Conservation (phyloP, 2,329 filamentous ascomycete genomes). For the Didymella arachidicola region DNA sequence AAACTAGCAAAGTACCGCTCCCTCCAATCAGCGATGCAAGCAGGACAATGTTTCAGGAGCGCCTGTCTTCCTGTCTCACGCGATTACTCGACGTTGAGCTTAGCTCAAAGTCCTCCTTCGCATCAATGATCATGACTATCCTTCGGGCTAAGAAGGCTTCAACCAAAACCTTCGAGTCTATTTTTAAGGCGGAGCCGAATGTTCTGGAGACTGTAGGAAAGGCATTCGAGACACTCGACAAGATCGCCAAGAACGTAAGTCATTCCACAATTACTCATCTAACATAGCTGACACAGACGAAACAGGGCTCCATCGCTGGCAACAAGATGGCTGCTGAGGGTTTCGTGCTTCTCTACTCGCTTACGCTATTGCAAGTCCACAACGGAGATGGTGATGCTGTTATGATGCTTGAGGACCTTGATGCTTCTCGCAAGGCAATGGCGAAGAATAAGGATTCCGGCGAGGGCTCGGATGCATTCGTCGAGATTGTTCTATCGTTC, state of each 20-base stretch:
- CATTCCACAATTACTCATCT: background rate
- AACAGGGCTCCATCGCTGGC: constrained; percentile 36
- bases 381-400: constrained; percentile 88
- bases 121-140: constrained; percentile 40
- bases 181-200: constrained; percentile 58
- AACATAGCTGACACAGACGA: constrained; percentile 18
- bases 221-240: constrained; percentile 43
- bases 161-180: constrained; percentile 51
- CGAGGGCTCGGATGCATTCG: constrained; percentile 57
- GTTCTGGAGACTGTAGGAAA: constrained; percentile 51
- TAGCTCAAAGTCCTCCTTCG: constrained; percentile 36
- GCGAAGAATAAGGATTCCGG: constrained; percentile 52
- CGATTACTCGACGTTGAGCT: constrained; percentile 53
- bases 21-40: constrained; percentile 58
- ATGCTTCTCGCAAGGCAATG: constrained; percentile 72
- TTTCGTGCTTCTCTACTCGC: constrained; percentile 80
- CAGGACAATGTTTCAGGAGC: constrained; percentile 61
- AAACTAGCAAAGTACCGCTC: constrained; percentile 49
- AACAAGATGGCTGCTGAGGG: constrained; percentile 62
- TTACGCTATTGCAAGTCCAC: constrained; percentile 88
- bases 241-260: constrained; percentile 38
- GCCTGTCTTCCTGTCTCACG: constrained; percentile 63
- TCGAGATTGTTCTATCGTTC: constrained; percentile 91
- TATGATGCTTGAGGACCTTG: constrained; percentile 81
- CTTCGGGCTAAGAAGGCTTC: constrained; percentile 36